These are phyloP conservation scores for Ehretia macrophylla DNA, from an alignment of 257 asterid genomes.

Conservation along the genomic window DNA sequence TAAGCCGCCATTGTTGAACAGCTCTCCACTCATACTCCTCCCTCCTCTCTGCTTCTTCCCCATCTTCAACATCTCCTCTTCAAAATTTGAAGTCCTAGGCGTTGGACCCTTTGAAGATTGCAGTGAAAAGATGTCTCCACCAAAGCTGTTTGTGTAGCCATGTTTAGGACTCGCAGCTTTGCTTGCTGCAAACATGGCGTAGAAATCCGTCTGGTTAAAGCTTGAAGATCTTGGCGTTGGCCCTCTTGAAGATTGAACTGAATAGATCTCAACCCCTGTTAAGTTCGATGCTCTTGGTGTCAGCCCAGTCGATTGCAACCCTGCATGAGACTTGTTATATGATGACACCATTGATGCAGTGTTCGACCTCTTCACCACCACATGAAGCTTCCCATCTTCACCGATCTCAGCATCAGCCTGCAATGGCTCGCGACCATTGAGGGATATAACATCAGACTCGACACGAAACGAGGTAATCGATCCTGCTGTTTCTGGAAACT, in stretches of 20 bases:
- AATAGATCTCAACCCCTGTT: constrained; percentile 86
- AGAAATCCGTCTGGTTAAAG: constrained; percentile 78
- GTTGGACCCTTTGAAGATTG: constrained; percentile 83
- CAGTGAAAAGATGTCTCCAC: constrained; percentile 58
- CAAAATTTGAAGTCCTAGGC: constrained; percentile 80
- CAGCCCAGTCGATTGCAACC: constrained; percentile 37
- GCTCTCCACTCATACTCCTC: constrained; percentile 77
- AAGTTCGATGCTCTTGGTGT: constrained; percentile 82
- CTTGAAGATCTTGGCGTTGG: constrained; percentile 89
- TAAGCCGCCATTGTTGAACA: constrained; percentile 26
- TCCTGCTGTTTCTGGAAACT: constrained; percentile 87
- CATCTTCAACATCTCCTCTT: constrained; percentile 69
- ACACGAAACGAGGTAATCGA: constrained; percentile 72
- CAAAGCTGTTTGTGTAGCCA: constrained; percentile 56
- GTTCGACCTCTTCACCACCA: constrained; percentile 60
- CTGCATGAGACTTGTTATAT: constrained; percentile 29
- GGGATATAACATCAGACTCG: constrained; percentile 77
- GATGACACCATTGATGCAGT: constrained; percentile 54
- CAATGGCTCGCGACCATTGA: constrained; percentile 76
- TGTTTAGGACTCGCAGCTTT: constrained; percentile 82
- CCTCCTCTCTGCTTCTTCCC: constrained; percentile 34
- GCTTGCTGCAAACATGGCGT: constrained; percentile 72
- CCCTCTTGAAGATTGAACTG: constrained; percentile 79
- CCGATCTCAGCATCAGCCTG: constrained; percentile 87
- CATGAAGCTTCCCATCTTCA: constrained; percentile 81